A percentile compares a stretch with the other conserved stretches of the same genome.
Conservation (phyloP, 495 filamentous ascomycete species). For the Aspergillus indologenus region DNA sequence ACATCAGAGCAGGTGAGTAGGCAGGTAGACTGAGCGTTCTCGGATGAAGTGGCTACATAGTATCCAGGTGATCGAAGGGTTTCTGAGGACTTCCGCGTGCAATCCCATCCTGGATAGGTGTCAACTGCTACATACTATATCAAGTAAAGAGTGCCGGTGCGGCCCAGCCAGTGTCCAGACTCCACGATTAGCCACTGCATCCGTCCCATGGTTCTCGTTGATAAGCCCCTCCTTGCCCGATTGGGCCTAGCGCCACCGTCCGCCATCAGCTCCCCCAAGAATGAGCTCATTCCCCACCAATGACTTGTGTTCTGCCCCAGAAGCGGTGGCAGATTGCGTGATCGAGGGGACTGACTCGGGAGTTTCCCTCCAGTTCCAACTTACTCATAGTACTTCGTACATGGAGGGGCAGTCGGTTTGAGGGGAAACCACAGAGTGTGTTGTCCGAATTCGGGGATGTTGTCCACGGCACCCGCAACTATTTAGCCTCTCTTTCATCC, state of each 20-base stretch:
- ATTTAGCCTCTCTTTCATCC: constrained; percentile 4
- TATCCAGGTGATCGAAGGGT: too few species aligned
- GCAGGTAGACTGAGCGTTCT: too few species aligned
- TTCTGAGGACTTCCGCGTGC: too few species aligned
- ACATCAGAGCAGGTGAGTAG: too few species aligned
- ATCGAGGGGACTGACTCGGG: too few species aligned
- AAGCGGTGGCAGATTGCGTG: constrained; percentile 43
- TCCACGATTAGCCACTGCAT: neutral
- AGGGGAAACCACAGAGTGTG: constrained; percentile 1
- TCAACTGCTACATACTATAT: too few species aligned
- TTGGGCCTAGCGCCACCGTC: neutral
- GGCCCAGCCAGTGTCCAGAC: too few species aligned
- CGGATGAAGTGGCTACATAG: too few species aligned
- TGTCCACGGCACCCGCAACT: too few species aligned
- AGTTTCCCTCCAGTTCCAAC: constrained; percentile 8
- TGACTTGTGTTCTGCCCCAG: constrained; percentile 23
- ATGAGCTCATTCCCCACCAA: constrained; percentile 24
- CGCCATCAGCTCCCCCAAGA: constrained; percentile 32
- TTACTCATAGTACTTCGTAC: too few species aligned
- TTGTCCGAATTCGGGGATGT: constrained; percentile 1
- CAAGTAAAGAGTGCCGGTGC: too few species aligned
- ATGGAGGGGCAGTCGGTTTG: constrained; percentile 16
- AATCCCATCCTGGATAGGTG: too few species aligned
- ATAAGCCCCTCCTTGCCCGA: neutral
- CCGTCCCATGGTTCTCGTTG: neutral